Base-by-base conservation (phyloP, 2,329 filamentous ascomycete genomes). In the Cordyceps farinosa region DNA sequence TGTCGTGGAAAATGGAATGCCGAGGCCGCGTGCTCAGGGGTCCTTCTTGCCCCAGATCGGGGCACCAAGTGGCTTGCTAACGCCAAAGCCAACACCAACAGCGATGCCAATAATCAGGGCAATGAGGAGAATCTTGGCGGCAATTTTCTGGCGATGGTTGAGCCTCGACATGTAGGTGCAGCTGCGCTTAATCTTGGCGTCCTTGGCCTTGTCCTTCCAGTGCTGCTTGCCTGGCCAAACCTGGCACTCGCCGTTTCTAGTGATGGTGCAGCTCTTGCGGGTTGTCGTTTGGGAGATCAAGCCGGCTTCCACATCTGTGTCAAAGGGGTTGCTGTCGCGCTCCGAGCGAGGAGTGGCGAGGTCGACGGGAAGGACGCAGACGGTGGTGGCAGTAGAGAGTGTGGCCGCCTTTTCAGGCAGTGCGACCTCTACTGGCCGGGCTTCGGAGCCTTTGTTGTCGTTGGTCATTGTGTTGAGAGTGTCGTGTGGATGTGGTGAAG, bases 201-300 rank as follows among this genome's bases (percentile, higher is more conserved):
- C 80, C 73, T 82, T 83, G 65, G 83, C 83, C 76, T 85, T 84
- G 65, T 80, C 77, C 72, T 82, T 84, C 84, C 85, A 87, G 70
- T 86, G 80, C 30, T 81, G 79, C 70, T 84, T 80, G 63, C 82
- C 81, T 5, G 85, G 85, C 85, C 85, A 88, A 22, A 86, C 83
- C 51, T 81, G 77, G 68, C 80, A 82, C 65, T 87, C 83, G 57
- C 71, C 74, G 65, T 78, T 78, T 61, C 79, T 67, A 27, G 67
- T 66, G 34, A 71, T 64, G 9, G 70, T 44, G 53, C 58, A 66
- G 44, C 69, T 71, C 57, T 65, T 67, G n/a, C 70, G 66, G 7
- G 70, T 67, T 29, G 70, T 70, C 63, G 74, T 76, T 54, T 70
- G 70, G 51, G 74, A 69, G 15, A 80, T 75, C 51, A 80, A 72